A percentile compares a stretch with the other conserved stretches of the same genome.
Conservation (phyloP, 495 filamentous ascomycete species). For the Lasiosphaeris hirsuta region DNA sequence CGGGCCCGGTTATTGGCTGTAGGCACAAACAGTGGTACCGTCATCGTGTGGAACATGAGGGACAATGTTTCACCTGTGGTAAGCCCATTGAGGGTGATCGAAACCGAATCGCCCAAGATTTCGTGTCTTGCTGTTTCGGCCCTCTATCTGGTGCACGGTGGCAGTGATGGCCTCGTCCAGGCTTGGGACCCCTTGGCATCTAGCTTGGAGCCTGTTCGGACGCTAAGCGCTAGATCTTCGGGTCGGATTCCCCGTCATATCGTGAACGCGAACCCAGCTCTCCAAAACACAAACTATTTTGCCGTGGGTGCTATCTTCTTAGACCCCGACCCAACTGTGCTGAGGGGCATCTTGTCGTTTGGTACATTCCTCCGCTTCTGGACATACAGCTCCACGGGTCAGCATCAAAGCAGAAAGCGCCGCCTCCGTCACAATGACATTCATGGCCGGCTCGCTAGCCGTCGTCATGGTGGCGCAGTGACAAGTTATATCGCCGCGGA, state of each 20-base stretch:
- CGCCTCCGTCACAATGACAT: conserved; percentile 42
- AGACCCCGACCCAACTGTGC: conserved; percentile 81
- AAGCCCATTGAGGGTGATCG: conserved; percentile 71
- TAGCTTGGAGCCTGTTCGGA: conserved; percentile 72
- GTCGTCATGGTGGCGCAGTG: conserved; percentile 39
- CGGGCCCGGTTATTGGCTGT: conserved; percentile 76
- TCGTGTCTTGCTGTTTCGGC: conserved; percentile 83
- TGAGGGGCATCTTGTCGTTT: conserved; percentile 89
- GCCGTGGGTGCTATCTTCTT: conserved; percentile 80
- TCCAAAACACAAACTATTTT: conserved; percentile 64
- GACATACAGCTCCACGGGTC: conserved; percentile 75
- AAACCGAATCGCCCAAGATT: conserved; percentile 87
- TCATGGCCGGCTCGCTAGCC: conserved; percentile 37
- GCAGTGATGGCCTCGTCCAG: conserved; percentile 92
- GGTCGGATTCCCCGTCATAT: conserved; percentile 61
- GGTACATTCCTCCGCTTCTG: conserved; percentile 88
- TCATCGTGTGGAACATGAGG: conserved; percentile 85
- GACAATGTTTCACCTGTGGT: conserved; percentile 49
- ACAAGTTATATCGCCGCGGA: conserved; percentile 80
- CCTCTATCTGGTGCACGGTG: conserved; percentile 85
- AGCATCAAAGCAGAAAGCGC: conserved; percentile 43
- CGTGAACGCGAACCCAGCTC: conserved; percentile 33
- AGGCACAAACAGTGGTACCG: conserved; percentile 72
- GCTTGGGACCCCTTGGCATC: conserved; percentile 95
- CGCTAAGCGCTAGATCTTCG: conserved; percentile 83